phyloP scores from a whole-genome alignment of 805 yeast genomes.

The Ogataea wickerhamii region DNA sequence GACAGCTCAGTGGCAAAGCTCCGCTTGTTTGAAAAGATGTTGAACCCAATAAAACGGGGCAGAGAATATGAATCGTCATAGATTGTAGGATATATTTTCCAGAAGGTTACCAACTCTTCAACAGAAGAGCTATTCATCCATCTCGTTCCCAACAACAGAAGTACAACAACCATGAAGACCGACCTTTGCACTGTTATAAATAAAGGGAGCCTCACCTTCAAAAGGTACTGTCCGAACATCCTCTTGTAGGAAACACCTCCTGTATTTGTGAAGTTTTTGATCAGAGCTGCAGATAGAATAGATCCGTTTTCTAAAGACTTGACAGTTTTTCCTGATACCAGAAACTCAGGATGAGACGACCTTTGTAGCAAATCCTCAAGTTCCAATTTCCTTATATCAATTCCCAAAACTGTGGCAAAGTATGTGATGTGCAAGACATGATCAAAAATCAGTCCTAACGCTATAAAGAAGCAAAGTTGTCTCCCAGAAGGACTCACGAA shows the following conservation, averaged over 20 bases:
- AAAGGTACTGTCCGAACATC: conserved; percentile 29
- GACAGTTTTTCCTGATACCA: conserved; percentile 4
- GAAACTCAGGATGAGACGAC: conserved; percentile 15
- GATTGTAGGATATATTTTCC: not conserved
- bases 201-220: conserved; percentile 37
- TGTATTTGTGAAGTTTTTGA: conserved; percentile 8
- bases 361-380: conserved; percentile 48
- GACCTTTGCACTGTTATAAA: conserved; percentile 33
- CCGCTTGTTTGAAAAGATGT: conserved; percentile 28
- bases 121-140: conserved; percentile 27
- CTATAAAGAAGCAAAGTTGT: conserved; percentile 43
- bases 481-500: conserved; percentile 30
- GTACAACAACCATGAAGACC: conserved; percentile 22
- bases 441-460: conserved; percentile 51
- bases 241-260: conserved; percentile 16
- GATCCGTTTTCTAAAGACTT: conserved; percentile 23
- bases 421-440: conserved; percentile 60
- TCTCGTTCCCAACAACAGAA: conserved; percentile 31
- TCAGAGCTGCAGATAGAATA: conserved; percentile 19
- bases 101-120: not conserved
- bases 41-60: conserved; percentile 13
- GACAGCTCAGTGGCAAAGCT: conserved; percentile 29
- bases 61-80: not conserved
- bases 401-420: conserved; percentile 59
- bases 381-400: conserved; percentile 64